Conservation (phyloP, 2,329 filamentous ascomycete genomes). For the Venturia effusa region DNA sequence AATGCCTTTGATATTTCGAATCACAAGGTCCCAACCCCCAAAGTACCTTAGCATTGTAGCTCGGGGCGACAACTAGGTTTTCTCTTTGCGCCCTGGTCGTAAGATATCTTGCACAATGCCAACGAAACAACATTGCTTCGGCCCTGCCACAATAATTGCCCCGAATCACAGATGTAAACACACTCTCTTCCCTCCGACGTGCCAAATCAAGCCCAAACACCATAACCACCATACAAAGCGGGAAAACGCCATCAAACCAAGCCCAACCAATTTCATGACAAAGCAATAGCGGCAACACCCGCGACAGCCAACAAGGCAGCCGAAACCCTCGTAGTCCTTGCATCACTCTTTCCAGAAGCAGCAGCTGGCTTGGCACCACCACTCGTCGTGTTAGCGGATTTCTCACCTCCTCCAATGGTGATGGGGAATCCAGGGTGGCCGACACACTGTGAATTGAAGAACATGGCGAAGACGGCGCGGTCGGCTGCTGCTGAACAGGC, state of each 20-base stretch:
- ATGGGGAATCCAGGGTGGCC: slow-evolving; percentile 2
- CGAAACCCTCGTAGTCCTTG: not conserved
- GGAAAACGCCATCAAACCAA: not conserved
- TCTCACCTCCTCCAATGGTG: not conserved
- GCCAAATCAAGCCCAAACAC: not conserved
- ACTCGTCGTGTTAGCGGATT: not conserved
- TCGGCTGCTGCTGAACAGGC: not conserved
- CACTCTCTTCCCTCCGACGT: not conserved
- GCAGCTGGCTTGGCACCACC: not conserved
- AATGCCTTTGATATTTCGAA: too few species aligned
- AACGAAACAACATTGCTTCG: not conserved
- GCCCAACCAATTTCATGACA: not conserved
- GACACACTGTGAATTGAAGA: slow-evolving; percentile 1
- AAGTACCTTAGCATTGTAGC: too few species aligned
- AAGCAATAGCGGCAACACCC: not conserved
- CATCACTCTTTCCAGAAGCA: not conserved
- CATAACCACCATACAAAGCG: not conserved
- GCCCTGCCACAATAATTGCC: not conserved
- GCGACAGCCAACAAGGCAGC: not conserved
- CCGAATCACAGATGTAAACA: too few species aligned
- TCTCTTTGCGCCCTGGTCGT: not conserved
- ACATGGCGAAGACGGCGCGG: slow-evolving; percentile 1
- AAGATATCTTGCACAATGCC: not conserved
- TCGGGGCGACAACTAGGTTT: too few species aligned
- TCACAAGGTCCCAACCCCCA: too few species aligned